Percentiles rank a stretch among this genome's conserved stretches.
Conservation (phyloP, 192 early-diverging fungal species). For the Linnemannia elongata region DNA sequence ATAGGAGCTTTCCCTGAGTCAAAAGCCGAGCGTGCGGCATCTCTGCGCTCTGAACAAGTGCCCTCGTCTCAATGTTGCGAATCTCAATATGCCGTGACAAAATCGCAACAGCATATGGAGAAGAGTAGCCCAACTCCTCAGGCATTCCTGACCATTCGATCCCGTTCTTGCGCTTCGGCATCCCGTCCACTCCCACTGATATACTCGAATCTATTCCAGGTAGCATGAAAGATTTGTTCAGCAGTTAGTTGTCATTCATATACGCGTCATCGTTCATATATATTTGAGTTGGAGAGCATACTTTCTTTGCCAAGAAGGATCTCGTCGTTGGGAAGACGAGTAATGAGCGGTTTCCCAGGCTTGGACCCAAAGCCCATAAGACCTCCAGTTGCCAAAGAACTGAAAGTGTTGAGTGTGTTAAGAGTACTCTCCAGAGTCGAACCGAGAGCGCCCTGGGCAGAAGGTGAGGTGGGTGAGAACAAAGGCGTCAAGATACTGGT, state of each 20-base stretch:
- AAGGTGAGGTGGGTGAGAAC: conserved; percentile 61
- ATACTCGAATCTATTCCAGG: conserved; percentile 67
- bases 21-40: conserved; percentile 75
- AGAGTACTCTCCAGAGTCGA: conserved; percentile 58
- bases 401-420: conserved; percentile 57
- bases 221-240: background rate
- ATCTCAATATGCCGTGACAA: conserved; percentile 83
- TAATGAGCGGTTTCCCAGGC: conserved; percentile 70
- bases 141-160: conserved; percentile 74
- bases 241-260: background rate
- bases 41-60: conserved; percentile 85
- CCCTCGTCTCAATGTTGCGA: conserved; percentile 85
- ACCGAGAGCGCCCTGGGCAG: conserved; percentile 56
- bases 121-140: conserved; percentile 73
- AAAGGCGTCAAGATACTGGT: conserved; percentile 69
- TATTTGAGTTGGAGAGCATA: conserved; percentile 22
- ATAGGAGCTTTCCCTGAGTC: conserved; percentile 81
- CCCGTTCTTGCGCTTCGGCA: conserved; percentile 67
- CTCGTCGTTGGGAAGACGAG: conserved; percentile 73
- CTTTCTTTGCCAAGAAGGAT: conserved; percentile 74
- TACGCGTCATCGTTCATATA: no score
- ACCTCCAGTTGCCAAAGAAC: conserved; percentile 39
- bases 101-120: conserved; percentile 82
- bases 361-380: conserved; percentile 64
- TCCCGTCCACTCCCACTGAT: conserved; percentile 68